These are phyloP conservation scores for Hemileccinum hortonii DNA, from an alignment of 1,284 basidiomycete genomes.

Conservation along the genomic window DNA sequence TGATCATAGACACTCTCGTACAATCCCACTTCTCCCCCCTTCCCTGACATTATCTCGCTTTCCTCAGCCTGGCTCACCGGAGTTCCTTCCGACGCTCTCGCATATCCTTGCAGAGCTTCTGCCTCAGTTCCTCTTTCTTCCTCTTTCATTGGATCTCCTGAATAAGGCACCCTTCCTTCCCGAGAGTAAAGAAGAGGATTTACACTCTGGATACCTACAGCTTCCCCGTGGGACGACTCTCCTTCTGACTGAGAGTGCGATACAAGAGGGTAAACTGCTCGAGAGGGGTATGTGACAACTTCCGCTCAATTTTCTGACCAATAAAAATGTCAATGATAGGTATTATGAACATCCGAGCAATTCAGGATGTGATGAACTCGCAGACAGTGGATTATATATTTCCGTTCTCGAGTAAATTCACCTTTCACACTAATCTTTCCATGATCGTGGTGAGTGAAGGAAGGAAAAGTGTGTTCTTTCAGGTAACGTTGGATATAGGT, in stretches of 20 bases:
- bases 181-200: slow-evolving; percentile 70
- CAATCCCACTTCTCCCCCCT: slow-evolving; percentile 66
- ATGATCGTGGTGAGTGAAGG: slow-evolving; percentile 69
- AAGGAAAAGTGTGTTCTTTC: slow-evolving; percentile 64
- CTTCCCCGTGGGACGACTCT: slow-evolving; percentile 63
- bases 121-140: slow-evolving; percentile 48
- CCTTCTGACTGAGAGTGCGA: slow-evolving; percentile 64
- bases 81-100: slow-evolving; percentile 45
- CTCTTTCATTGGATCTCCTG: slow-evolving; percentile 56
- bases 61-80: slow-evolving; percentile 43
- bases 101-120: slow-evolving; percentile 57
- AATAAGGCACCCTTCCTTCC: slow-evolving; percentile 64
- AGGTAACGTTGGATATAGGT: slow-evolving; percentile 38
- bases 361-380: slow-evolving; percentile 66
- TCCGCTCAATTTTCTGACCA: background rate
- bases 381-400: slow-evolving; percentile 80
- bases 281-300: slow-evolving; percentile 49
- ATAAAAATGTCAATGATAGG: slow-evolving; percentile 40
- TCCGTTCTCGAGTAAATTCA: slow-evolving; percentile 69
- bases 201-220: slow-evolving; percentile 76
- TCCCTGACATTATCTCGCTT: slow-evolving; percentile 65
- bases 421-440: slow-evolving; percentile 73
- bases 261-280: slow-evolving; percentile 66
- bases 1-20: slow-evolving; percentile 60
- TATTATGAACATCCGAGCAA: slow-evolving; percentile 63